Base-by-base conservation (phyloP, 495 filamentous ascomycete species). In the Astrocystis sublimbata region DNA sequence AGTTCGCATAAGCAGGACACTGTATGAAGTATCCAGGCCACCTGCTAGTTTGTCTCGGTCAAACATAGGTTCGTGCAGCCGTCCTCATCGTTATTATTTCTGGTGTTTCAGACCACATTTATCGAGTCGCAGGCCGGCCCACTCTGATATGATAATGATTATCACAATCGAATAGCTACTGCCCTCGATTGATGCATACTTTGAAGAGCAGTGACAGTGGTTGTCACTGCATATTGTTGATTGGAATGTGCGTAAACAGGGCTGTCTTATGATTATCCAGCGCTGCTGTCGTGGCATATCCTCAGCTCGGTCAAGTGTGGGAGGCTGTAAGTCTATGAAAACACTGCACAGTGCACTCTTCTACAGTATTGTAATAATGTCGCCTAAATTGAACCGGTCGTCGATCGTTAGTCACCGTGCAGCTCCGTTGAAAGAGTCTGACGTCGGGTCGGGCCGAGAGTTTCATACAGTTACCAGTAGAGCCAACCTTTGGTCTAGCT, bases 61-160 rank as follows among this genome's bases (percentile, higher is more conserved):
- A 56, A 47, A 56, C 54, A 64, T 62, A 55, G 41, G 63, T 64
- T 58, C 61, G 61, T 64, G 68, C 64, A 50, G 46, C 60, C 58
- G 62, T 61, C 65, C 67, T 63, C 58, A 58, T 58, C 40, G 61
- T 60, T 47, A 59, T 47, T 54, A n/a, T n/a, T n/a, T n/a, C n/a
- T n/a, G n/a, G 53, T 68, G 60, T 63, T 63, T 62, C 65, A 54
- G 58, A 65, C 38, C 40, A 46, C 47, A 35, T 21, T 43, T 26
- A 28, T 36, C 40, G 47, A 47, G 45, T 26, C 35, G 43, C 52
- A 51, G 21, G 26, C 52, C 43, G 28, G 41, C 53, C 46, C 33
- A 58, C 54, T 28, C 45, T 3, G 33, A 21, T 62, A 30, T 41
- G 19, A n/a, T 35, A n/a, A n/a, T n/a, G n/a, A n/a, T n/a, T n/a